Evolutionary conservation across 2,329 filamentous ascomycete species (phyloP), one percentile per base, ranked within the genome.

Genomic region (Clonostachys solani): DNA sequence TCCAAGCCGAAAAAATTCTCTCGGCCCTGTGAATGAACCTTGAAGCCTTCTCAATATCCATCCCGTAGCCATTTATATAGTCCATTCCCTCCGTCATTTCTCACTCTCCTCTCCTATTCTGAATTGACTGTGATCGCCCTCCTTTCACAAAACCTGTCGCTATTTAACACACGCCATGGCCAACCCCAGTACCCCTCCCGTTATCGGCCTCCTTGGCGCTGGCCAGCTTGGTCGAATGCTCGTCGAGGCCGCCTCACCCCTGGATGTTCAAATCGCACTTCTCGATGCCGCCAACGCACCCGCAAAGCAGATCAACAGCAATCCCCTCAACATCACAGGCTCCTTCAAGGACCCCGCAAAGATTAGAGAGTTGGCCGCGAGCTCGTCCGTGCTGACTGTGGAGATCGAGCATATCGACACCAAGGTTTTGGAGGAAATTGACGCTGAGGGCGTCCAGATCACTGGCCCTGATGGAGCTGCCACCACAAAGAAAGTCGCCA

Each of bases 351-450:
- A 96, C 55, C 74, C 85, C 0, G 80, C 81, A 34, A 86, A 88
- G 54, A 91, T 97, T 54, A 81, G 84, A 40, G 77, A 89, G 63
- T 75, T 97, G n/a, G 91, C 92, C 3, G 70, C 78, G 37, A 70
- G 75, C 34, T 90, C 84, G 57, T 89, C 95, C 62, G 81, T 95
- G 15, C 74, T 96, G 51, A 96, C 91, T 1, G 89, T 95, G 13
- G 92, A 97, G 68, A 96, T 96, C 53, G 92, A 97, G 73, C 92
- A 96, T 68, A 87, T 96, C 49, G 83, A 96, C 65, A 94, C 90
- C n/a, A 76, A 89, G 46, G 86, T 94, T 19, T 78, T 96, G 5
- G 89, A 96, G 67, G 88, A 95, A 61, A 83, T 96, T 48, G 82
- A 81, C 5, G 80, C 80, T 15, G 72, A 75, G 46, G 82, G 84